Conservation (phyloP, 306 rosid genomes). For the Acmispon strigosus region DNA sequence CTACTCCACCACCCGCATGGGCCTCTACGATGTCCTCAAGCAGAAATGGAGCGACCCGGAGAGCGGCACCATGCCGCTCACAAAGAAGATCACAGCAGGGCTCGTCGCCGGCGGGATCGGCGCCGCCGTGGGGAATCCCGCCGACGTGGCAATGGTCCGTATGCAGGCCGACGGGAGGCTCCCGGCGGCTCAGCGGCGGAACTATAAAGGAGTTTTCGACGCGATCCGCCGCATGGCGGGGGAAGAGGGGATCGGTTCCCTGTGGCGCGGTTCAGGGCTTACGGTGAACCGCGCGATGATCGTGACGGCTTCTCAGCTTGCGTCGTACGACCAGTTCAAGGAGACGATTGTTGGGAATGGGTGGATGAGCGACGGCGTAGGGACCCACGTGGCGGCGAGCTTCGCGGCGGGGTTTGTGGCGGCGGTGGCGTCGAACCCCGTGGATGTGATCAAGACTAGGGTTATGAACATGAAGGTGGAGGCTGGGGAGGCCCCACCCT, state of each 20-base stretch:
- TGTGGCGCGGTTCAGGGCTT: slow-evolving; percentile 87
- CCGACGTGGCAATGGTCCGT: slow-evolving; percentile 87
- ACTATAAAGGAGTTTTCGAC: slow-evolving; percentile 64
- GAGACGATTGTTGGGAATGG: slow-evolving; percentile 53
- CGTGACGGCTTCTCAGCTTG: slow-evolving; percentile 87
- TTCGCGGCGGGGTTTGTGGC: slow-evolving; percentile 90
- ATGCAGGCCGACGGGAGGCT: slow-evolving; percentile 95
- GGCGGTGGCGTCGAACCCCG: slow-evolving; percentile 79
- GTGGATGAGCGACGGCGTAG: slow-evolving; percentile 61
- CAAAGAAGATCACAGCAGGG: slow-evolving; percentile 49
- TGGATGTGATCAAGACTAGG: slow-evolving; percentile 88
- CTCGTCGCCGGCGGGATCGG: slow-evolving; percentile 70
- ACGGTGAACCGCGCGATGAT: slow-evolving; percentile 96
- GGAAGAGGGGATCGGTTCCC: slow-evolving; percentile 58
- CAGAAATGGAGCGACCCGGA: slow-evolving; percentile 57
- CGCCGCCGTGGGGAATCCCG: slow-evolving; percentile 80
- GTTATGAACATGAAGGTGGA: slow-evolving; percentile 89
- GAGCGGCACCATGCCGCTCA: slow-evolving; percentile 33
- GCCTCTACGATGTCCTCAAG: slow-evolving; percentile 70
- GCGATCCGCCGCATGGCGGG: slow-evolving; percentile 57
- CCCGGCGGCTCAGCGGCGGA: slow-evolving; percentile 52
- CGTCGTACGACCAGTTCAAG: slow-evolving; percentile 73
- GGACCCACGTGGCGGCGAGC: slow-evolving; percentile 78
- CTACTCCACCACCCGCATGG: slow-evolving; percentile 82
- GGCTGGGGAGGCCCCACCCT: slow-evolving; percentile 39